Evolutionary conservation across 1,284 basidiomycete species (phyloP).

Genomic region (Athelia psychrophila): DNA sequence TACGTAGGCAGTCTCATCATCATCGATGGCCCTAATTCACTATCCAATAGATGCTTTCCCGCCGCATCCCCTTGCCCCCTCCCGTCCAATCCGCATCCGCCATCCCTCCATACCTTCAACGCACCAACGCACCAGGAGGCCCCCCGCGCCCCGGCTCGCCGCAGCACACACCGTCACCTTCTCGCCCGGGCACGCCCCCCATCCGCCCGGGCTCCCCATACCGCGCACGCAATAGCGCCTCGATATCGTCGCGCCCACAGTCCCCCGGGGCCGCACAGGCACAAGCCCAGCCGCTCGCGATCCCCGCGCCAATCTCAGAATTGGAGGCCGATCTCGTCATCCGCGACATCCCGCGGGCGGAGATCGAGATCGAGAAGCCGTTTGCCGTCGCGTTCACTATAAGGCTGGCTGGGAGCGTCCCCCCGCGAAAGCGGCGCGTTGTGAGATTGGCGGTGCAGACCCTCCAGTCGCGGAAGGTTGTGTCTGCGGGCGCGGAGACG

Average conservation of each 20-base stretch:
- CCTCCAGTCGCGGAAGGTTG: conserved; percentile 28
- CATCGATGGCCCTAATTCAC: background rate
- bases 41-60: conserved; percentile 57
- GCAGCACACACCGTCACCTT: conserved; percentile 15
- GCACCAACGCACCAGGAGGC: conserved; percentile 36
- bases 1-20: conserved; percentile 15
- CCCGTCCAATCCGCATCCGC: conserved; percentile 53
- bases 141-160: conserved; percentile 51
- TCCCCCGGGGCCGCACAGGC: conserved; percentile 6
- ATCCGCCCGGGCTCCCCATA: conserved; percentile 1
- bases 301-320: conserved; percentile 28
- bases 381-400: conserved; percentile 55
- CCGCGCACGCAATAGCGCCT: background rate
- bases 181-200: conserved; percentile 9
- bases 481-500: background rate
- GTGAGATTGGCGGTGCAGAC: conserved; percentile 65
- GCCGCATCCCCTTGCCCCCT: conserved; percentile 58
- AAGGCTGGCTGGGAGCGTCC: conserved; percentile 41
- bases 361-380: conserved; percentile 48
- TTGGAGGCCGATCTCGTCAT: conserved; percentile 62
- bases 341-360: conserved; percentile 42
- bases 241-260: background rate
- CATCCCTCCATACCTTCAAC: conserved; percentile 69
- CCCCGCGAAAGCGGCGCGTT: conserved; percentile 33
- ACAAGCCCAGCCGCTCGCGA: conserved; percentile 2